Base-by-base conservation (phyloP, 1,284 basidiomycete genomes). In the Athelia psychrophila region DNA sequence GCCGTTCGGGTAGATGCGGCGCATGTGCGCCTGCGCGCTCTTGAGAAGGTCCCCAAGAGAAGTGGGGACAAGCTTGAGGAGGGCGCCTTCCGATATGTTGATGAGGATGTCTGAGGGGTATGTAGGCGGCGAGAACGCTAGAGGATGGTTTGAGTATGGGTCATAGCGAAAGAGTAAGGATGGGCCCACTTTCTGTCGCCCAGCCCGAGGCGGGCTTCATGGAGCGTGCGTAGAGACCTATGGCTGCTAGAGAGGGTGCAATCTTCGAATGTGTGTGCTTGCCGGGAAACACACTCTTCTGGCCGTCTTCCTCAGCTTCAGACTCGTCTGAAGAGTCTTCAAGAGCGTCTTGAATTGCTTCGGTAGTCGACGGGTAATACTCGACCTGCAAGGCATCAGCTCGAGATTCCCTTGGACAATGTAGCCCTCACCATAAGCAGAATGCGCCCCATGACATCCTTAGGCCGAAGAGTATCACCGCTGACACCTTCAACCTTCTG, bases 1-100 rank as follows among this genome's bases (percentile, higher is more conserved):
- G 2, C 83, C 84, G 25, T 75, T 70, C 9, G 84, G 84, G 56
- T 76, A 87, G 42, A 85, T 76, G 16, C 83, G 75, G 23, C 81
- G 75, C 13, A 84, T 69, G 55, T 82, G 72, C 15, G 60, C 54
- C 10, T 66, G 64, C 10, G 75, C 73, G 63, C 81, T 73, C 44
- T 63, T 57, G 48, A 76, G 63, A 38, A 82, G 70, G 2, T 64
- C 56, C 2, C 52, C 35, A 3, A 69, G 61, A 10, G 64, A 63
- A 2, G 63, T 52, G 2, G 77, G 69, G 18, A 80, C 61, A 0
- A 83, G 70, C 1, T 72, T 59, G 8, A 64, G 57, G 18, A 80
- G 64, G 0, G 69, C 63, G 0, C 75, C 73, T 63, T 87, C 85
- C 50, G 79, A 81, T 49, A 86, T 75, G 63, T 88, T 86, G 68